phyloP scores from a whole-genome alignment of 805 yeast species.

The Saccharomycopsis sp. region DNA sequence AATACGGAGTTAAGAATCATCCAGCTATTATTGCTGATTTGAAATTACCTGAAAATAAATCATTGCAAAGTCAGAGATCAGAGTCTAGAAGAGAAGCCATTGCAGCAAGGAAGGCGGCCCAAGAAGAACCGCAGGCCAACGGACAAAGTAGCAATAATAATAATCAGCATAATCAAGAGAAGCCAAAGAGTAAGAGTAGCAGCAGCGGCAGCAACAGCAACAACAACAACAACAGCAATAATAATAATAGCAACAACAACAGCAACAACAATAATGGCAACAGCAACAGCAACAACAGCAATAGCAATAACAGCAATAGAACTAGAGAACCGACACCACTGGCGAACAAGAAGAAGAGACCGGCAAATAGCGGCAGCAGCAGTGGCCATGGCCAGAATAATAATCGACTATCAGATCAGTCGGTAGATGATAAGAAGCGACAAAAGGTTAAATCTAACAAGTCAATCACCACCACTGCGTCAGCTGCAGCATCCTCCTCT shows the following conservation, averaged over 20 bases:
- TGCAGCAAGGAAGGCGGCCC: slow-evolving; percentile 73
- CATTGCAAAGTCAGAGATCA: slow-evolving; percentile 69
- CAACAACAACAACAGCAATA: slow-evolving; percentile 1
- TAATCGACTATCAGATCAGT: too few species aligned
- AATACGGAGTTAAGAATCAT: slow-evolving; percentile 76
- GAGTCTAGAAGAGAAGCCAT: slow-evolving; percentile 89
- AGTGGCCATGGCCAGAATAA: slow-evolving; percentile 24
- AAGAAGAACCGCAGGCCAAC: slow-evolving; percentile 27
- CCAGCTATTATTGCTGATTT: slow-evolving; percentile 78
- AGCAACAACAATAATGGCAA: slow-evolving; percentile 13
- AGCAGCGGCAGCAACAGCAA: slow-evolving; percentile 2
- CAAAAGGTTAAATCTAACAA: background rate
- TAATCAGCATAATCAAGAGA: slow-evolving; percentile 19
- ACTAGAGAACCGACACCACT: background rate
- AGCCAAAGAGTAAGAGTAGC: slow-evolving; percentile 21
- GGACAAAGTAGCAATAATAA: slow-evolving; percentile 8
- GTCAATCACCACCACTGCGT: too few species aligned
- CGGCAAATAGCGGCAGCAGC: too few species aligned
- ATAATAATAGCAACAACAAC: slow-evolving; percentile 19
- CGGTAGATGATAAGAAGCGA: background rate
- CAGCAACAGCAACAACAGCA: slow-evolving; percentile 2
- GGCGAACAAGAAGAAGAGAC: background rate
- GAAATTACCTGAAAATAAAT: slow-evolving; percentile 42
- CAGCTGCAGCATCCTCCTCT: background rate
- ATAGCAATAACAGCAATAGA: slow-evolving; percentile 3